phyloP scores from a whole-genome alignment of 495 filamentous ascomycete genomes.

The Penicillium paradoxum region DNA sequence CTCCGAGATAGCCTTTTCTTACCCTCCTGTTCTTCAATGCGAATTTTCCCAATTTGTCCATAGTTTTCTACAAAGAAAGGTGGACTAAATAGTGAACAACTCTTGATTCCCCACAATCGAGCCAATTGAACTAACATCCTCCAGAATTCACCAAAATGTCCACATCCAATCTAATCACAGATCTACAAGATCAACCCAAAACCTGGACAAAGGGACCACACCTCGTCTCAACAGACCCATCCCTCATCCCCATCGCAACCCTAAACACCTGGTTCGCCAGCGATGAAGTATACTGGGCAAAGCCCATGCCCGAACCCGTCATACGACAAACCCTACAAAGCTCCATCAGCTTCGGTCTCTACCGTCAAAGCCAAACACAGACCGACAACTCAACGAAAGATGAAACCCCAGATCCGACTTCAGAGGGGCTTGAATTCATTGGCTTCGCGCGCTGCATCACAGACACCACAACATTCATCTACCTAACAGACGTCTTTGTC shows the following conservation, averaged over 20 bases:
- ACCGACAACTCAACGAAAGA: not conserved
- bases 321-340: slow-evolving; percentile 45
- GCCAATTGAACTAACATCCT: not conserved
- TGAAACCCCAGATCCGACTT: not conserved
- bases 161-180: not conserved
- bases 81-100: too few relatives aligned
- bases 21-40: not conserved
- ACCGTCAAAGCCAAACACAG: slow-evolving; percentile 10
- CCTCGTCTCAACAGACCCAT: slow-evolving; percentile 47
- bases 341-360: slow-evolving; percentile 53
- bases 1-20: not conserved
- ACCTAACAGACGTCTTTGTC: slow-evolving; percentile 66
- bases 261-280: slow-evolving; percentile 48
- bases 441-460: slow-evolving; percentile 62
- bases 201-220: slow-evolving; percentile 28
- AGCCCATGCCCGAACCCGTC: slow-evolving; percentile 29
- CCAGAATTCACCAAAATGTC: not conserved
- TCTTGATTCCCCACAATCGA: too few relatives aligned
- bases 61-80: too few relatives aligned
- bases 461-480: slow-evolving; percentile 60
- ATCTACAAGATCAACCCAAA: not conserved
- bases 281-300: slow-evolving; percentile 54
- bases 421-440: slow-evolving; percentile 29
- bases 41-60: too few relatives aligned
- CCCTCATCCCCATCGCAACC: slow-evolving; percentile 42